A percentile compares a stretch with the other conserved stretches of the same genome.
phyloP scores from a whole-genome alignment of 148 eudicot species.

The Mesembryanthemum crystallinum region DNA sequence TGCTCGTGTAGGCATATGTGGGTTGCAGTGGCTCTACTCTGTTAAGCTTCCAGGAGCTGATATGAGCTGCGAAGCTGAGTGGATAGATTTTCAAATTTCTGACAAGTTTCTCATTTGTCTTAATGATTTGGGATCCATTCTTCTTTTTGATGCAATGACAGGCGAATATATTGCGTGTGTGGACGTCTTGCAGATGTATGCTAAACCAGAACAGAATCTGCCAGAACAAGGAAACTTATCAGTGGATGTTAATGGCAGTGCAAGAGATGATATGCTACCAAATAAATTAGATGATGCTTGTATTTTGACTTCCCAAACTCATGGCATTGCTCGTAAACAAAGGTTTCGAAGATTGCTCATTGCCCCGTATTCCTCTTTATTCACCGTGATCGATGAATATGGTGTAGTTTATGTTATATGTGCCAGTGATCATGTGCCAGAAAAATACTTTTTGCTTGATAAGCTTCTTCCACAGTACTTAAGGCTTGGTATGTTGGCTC shows the following conservation, averaged over 20 bases:
- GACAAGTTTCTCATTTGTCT: constrained; percentile 73
- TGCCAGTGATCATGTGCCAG: constrained; percentile 47
- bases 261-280: constrained; percentile 18
- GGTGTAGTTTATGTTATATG: constrained; percentile 58
- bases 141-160: constrained; percentile 50
- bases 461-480: constrained; percentile 42
- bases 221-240: constrained; percentile 26
- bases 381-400: constrained; percentile 65
- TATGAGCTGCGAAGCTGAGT: constrained; percentile 40
- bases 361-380: constrained; percentile 56
- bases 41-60: constrained; percentile 53
- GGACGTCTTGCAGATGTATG: constrained; percentile 45
- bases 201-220: constrained; percentile 29
- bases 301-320: constrained; percentile 21
- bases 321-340: constrained; percentile 30
- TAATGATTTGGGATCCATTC: constrained; percentile 53
- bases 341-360: constrained; percentile 59
- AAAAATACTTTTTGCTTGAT: constrained; percentile 38
- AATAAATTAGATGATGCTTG: constrained; percentile 24
- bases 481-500: constrained; percentile 53
- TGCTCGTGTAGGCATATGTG: constrained; percentile 50
- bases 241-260: constrained; percentile 23
- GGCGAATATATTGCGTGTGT: constrained; percentile 60
- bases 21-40: constrained; percentile 75
- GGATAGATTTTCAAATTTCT: constrained; percentile 85